phyloP scores from a whole-genome alignment of 2,329 filamentous ascomycete genomes.

The Fusarium sp. region DNA sequence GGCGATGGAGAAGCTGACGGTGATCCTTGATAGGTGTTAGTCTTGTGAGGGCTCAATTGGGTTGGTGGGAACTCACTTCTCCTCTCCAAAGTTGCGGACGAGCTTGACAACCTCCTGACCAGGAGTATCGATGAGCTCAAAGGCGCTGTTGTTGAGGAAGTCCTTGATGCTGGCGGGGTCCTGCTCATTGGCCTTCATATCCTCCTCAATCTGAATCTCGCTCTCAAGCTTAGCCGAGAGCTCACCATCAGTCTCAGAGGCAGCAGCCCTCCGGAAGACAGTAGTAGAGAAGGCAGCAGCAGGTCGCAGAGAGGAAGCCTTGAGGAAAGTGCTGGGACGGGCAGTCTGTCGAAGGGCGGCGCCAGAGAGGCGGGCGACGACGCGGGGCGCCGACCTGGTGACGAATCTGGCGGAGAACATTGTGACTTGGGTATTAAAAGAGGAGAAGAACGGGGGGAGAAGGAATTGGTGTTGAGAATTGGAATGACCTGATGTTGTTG shows the following conservation, averaged over 20 bases:
- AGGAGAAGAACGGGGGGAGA: neutral
- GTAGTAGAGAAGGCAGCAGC: slow-evolving; percentile 58
- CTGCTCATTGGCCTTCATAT: slow-evolving; percentile 76
- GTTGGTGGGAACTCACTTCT: slow-evolving; percentile 70
- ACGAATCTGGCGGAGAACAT: slow-evolving; percentile 76
- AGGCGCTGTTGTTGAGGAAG: slow-evolving; percentile 85
- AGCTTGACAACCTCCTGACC: slow-evolving; percentile 90
- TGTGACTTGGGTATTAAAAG: slow-evolving; percentile 43
- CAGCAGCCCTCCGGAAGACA: slow-evolving; percentile 52
- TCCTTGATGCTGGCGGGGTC: slow-evolving; percentile 81
- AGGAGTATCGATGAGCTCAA: slow-evolving; percentile 79
- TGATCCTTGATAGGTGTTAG: slow-evolving; percentile 49
- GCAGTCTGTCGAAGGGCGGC: slow-evolving; percentile 60
- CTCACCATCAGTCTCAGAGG: slow-evolving; percentile 71
- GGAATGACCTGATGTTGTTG: slow-evolving; percentile 13
- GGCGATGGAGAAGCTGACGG: slow-evolving; percentile 54
- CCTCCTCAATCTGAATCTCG: slow-evolving; percentile 83
- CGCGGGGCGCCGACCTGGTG: slow-evolving; percentile 71
- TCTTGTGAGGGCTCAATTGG: slow-evolving; percentile 1
- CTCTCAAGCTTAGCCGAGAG: slow-evolving; percentile 84
- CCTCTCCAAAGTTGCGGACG: slow-evolving; percentile 81
- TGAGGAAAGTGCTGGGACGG: slow-evolving; percentile 59
- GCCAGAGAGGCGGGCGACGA: slow-evolving; percentile 64
- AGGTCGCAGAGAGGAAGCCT: slow-evolving; percentile 49
- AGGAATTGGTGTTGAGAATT: slow-evolving; percentile 9